Evolutionary conservation across 345 rosid species (phyloP).

Genomic region (Moricandia arvensis): DNA sequence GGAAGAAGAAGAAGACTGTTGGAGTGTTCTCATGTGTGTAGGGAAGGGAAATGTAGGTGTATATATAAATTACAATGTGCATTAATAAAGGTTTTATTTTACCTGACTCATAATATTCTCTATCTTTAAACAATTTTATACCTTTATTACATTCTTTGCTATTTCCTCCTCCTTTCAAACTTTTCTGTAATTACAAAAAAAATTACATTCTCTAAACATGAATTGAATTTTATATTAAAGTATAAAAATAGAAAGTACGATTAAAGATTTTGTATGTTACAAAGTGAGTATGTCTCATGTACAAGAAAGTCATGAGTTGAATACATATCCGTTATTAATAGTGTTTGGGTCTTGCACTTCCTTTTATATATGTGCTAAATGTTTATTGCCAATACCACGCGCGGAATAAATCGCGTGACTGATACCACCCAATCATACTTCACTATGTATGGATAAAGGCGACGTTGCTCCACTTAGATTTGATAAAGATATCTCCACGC

Average conservation of each 20-base stretch:
- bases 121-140: neutral
- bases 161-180: neutral
- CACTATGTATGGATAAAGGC: conserved; percentile 2
- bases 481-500: neutral
- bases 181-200: too few relatives aligned
- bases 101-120: neutral
- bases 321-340: conserved; percentile 12
- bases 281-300: conserved; percentile 14
- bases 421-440: neutral
- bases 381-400: neutral
- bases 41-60: conserved; percentile 25
- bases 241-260: too few relatives aligned
- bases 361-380: conserved; percentile 4
- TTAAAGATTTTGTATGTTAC: neutral
- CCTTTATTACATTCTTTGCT: neutral
- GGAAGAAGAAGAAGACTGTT: conserved; percentile 7
- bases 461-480: conserved; percentile 16
- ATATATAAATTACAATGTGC: conserved; percentile 20
- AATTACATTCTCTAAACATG: too few relatives aligned
- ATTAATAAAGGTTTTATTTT: neutral
- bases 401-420: neutral
- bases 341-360: neutral
- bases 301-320: conserved; percentile 9
- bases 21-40: conserved; percentile 20
- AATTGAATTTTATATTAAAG: too few relatives aligned